phyloP scores from a whole-genome alignment of 179 eudicot species.

The Sideroxylon spinosum region DNA sequence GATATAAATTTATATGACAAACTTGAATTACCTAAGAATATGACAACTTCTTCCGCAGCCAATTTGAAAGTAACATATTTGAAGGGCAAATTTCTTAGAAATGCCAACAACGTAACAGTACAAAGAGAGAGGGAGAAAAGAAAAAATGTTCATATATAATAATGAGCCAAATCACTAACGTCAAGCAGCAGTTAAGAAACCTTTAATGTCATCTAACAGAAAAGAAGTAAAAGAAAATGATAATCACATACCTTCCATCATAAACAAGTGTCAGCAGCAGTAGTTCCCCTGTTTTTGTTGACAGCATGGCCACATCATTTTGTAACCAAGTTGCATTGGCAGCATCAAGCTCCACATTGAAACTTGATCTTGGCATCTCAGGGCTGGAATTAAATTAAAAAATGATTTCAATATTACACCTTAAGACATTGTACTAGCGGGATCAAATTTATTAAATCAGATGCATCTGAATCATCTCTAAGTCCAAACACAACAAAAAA shows the following conservation, averaged over 20 bases:
- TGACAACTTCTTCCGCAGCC: neutral
- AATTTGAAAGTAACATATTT: neutral
- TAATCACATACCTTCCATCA: constrained; percentile 79
- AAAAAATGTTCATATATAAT: neutral
- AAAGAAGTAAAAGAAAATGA: neutral
- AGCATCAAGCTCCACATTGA: constrained; percentile 89
- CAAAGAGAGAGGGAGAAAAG: neutral
- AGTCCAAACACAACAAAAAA: neutral
- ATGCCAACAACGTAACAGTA: neutral
- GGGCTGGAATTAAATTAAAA: constrained; percentile 42
- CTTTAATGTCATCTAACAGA: neutral
- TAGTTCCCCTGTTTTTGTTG: constrained; percentile 89
- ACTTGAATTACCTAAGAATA: neutral
- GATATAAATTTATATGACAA: neutral
- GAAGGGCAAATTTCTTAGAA: neutral
- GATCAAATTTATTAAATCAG: neutral
- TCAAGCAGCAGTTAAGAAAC: neutral
- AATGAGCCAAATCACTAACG: neutral
- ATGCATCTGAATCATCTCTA: neutral
- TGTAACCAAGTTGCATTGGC: constrained; percentile 95
- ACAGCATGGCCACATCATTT: constrained; percentile 85
- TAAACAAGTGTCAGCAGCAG: constrained; percentile 80
- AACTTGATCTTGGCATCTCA: constrained; percentile 77
- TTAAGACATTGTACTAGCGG: neutral
- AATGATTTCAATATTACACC: neutral